Evolutionary conservation across 2,329 filamentous ascomycete species (phyloP), one percentile per base, ranked within the genome.

Genomic region (Pseudomassariella vexata): DNA sequence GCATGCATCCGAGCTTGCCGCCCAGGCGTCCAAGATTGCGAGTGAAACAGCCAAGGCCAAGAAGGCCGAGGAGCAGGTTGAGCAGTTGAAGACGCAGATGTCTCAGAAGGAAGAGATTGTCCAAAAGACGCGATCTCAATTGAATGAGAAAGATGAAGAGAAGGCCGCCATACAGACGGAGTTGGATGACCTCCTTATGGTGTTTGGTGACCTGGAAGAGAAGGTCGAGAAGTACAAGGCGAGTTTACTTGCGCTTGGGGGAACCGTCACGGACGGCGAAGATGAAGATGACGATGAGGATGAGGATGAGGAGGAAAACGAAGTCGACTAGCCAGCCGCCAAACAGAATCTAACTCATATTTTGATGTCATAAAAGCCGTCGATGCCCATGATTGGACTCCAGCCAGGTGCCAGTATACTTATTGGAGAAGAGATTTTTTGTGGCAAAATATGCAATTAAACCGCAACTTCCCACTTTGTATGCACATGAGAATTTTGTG

Each of bases 201-300:
- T 92, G 5, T 86, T 89, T 56, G 79, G 76, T 10, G 85, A 92
- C 50, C 52, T 88, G 12, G 85, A 92, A 56, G 82, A 86, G 33
- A 90, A 89, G 60, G 67, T 78, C 29, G 69, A 71, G 24, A 77
- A 75, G 46, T 87, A 90, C 52, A 90, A 85, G 70, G 82, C 83
- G 59, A 44, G 69, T 53, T 42, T 21, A 37, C 29, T 15, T 19
- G 73, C 70, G 15, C 63, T 87, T 12, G 83, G 83, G 3, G 74
- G 85, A 49, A 66, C 68, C 38, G 77, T 90, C 8, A 88, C 85
- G 2, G 85, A 90, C 42, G 82, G 65, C n/a, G 85, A 88, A 41
- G 80, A 80, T 12, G 81, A 78, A 0, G 75, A 73, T 0, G 73
- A 70, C 1, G 72, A 72, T 0, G 70, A 71, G 0, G 70, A 73